These are phyloP conservation scores for Phyllosticta citriasiana DNA, from an alignment of 2,329 filamentous ascomycete species.

Conservation along the genomic window DNA sequence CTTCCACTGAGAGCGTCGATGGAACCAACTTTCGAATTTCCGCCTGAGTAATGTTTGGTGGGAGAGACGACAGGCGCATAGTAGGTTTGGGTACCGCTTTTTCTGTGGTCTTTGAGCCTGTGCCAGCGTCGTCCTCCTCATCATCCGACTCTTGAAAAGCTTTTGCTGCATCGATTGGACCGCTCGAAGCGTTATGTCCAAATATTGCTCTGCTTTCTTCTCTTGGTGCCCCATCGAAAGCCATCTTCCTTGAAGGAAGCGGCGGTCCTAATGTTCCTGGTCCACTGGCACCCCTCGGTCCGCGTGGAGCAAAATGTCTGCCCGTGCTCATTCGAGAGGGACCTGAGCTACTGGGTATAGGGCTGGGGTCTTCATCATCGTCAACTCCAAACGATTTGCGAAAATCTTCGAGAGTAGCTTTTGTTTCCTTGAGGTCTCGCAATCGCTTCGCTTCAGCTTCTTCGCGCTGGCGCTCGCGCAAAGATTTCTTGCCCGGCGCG, in stretches of 20 bases:
- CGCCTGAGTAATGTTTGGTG: constrained; percentile 41
- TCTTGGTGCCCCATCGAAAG: constrained; percentile 30
- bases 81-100: constrained; percentile 44
- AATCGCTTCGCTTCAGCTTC: constrained; percentile 81
- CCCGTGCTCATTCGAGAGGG: not conserved
- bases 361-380: constrained; percentile 27
- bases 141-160: constrained; percentile 33
- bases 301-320: constrained; percentile 49
- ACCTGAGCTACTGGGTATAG: constrained; percentile 12
- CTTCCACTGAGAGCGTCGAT: constrained; percentile 54
- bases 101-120: constrained; percentile 34
- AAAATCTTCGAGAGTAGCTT: constrained; percentile 78
- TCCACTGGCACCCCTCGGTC: constrained; percentile 36
- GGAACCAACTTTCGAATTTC: constrained; percentile 40
- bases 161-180: constrained; percentile 23
- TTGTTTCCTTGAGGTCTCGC: constrained; percentile 77
- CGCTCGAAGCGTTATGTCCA: constrained; percentile 20
- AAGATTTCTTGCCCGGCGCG: constrained; percentile 74
- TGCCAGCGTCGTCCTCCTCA: constrained; percentile 33
- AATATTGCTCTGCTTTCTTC: constrained; percentile 19
- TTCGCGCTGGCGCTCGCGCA: constrained; percentile 80
- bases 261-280: constrained; percentile 39
- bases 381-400: constrained; percentile 65
- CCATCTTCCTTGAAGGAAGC: constrained; percentile 33
- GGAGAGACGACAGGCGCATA: constrained; percentile 44